Conservation (phyloP, 345 rosid genomes). For the Salix exigua region DNA sequence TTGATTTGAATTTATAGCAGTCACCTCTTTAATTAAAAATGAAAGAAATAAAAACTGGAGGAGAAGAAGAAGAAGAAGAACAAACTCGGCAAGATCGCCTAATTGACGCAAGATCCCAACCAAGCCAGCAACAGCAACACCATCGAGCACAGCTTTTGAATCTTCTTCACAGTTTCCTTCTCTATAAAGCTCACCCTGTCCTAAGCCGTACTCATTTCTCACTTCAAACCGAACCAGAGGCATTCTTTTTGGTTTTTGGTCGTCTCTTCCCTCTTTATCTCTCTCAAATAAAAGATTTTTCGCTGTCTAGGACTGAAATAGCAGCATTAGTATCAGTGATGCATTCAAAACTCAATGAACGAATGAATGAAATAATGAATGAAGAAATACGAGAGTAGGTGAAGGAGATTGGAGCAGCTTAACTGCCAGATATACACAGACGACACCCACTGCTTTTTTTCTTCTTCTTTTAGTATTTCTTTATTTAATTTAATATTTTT, state of each 20-base stretch:
- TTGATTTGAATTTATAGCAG: not conserved
- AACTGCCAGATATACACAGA: constrained; percentile 43
- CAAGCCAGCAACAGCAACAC: constrained; percentile 75
- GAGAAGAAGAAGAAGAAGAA: not conserved
- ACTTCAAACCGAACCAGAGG: constrained; percentile 68
- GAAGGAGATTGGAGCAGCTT: constrained; percentile 62
- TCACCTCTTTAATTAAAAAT: not conserved
- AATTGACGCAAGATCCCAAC: constrained; percentile 95
- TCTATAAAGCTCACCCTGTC: constrained; percentile 49
- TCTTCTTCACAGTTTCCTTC: constrained; percentile 67
- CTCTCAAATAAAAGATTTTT: not conserved
- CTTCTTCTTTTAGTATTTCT: not conserved
- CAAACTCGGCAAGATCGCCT: constrained; percentile 98
- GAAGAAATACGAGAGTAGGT: constrained; percentile 33
- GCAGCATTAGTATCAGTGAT: not conserved
- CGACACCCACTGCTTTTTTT: not conserved
- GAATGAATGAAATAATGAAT: constrained; percentile 14
- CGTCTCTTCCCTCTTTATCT: not conserved
- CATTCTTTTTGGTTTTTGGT: constrained; percentile 33
- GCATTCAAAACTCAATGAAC: constrained; percentile 3
- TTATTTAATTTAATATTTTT: too few relatives aligned
- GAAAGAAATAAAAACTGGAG: not conserved
- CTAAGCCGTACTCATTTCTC: constrained; percentile 60
- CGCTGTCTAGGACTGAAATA: not conserved
- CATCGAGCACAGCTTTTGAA: constrained; percentile 75